phyloP scores from a whole-genome alignment of 2,329 filamentous ascomycete species.

The Colletotrichum sp. region DNA sequence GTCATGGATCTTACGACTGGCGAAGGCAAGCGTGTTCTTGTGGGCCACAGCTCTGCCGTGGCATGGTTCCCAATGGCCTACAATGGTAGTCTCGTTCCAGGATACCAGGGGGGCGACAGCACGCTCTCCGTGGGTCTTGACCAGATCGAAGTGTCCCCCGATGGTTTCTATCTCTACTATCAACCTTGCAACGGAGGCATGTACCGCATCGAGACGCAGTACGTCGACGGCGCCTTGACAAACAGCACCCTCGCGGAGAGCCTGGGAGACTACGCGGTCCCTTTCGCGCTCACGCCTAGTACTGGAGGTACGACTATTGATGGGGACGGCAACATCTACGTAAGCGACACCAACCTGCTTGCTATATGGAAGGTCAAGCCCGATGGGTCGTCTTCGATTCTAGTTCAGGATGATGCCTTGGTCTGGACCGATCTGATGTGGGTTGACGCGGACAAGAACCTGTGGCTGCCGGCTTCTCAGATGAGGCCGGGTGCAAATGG shows the following conservation, averaged over 20 bases:
- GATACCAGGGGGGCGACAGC: neutral
- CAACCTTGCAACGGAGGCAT: constrained; percentile 6
- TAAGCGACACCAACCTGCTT: neutral
- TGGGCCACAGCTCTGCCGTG: neutral
- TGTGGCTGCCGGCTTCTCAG: constrained; percentile 1
- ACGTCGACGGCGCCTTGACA: neutral
- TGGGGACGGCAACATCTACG: neutral
- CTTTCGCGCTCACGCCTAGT: neutral
- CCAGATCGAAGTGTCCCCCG: neutral
- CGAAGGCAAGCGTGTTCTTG: neutral
- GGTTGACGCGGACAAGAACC: neutral
- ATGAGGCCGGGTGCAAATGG: neutral
- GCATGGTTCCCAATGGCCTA: constrained; percentile 3
- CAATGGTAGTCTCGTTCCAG: neutral
- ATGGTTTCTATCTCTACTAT: neutral
- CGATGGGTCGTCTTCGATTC: neutral
- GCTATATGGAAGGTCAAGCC: neutral
- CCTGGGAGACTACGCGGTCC: neutral
- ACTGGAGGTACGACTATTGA: neutral
- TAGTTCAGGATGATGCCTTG: neutral
- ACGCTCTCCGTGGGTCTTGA: neutral
- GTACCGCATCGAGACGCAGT: neutral
- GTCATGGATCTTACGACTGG: neutral
- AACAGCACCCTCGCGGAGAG: neutral
- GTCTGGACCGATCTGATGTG: constrained; percentile 4